Percentiles rank a stretch among this genome's conserved stretches.
These are phyloP conservation scores for Bretziella fagacearum DNA, from an alignment of 2,329 filamentous ascomycete species.

Conservation along the genomic window DNA sequence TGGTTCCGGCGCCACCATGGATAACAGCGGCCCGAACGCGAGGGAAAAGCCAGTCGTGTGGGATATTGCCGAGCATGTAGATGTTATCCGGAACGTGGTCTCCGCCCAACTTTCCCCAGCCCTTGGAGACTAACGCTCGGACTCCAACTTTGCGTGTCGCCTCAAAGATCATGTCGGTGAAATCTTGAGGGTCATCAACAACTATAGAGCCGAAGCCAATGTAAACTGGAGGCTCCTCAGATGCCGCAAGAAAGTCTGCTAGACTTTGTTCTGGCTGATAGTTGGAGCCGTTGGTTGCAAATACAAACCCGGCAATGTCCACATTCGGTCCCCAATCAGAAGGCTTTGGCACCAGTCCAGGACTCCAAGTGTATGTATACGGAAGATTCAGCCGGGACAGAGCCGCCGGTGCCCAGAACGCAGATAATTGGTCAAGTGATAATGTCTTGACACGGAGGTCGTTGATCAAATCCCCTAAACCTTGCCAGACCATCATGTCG, in stretches of 20 bases:
- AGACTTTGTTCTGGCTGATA: slow-evolving; percentile 42
- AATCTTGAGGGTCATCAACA: slow-evolving; percentile 50
- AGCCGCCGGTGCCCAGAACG: slow-evolving; percentile 59
- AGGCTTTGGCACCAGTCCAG: slow-evolving; percentile 48
- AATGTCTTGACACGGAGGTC: slow-evolving; percentile 53
- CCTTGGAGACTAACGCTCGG: slow-evolving; percentile 55
- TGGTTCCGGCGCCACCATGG: slow-evolving; percentile 64
- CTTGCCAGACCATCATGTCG: slow-evolving; percentile 85
- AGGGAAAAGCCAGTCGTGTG: slow-evolving; percentile 64
- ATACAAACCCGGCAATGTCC: slow-evolving; percentile 63
- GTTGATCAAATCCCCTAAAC: slow-evolving; percentile 64
- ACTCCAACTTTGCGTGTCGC: slow-evolving; percentile 49
- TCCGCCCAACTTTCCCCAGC: slow-evolving; percentile 55
- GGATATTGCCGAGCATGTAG: slow-evolving; percentile 56
- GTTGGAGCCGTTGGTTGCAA: slow-evolving; percentile 48
- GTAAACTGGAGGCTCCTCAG: slow-evolving; percentile 43
- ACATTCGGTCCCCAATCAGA: slow-evolving; percentile 52
- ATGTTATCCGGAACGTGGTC: slow-evolving; percentile 43
- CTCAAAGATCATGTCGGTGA: slow-evolving; percentile 55
- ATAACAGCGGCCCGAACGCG: slow-evolving; percentile 50
- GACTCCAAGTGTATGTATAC: slow-evolving; percentile 58
- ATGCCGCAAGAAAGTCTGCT: slow-evolving; percentile 36
- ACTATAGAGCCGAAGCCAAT: slow-evolving; percentile 66
- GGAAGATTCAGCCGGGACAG: slow-evolving; percentile 58
- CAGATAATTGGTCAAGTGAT: slow-evolving; percentile 55